Evolutionary conservation across 2,329 filamentous ascomycete species (phyloP), one percentile per base, ranked within the genome.

Genomic region (Sarocladium oryzae): DNA sequence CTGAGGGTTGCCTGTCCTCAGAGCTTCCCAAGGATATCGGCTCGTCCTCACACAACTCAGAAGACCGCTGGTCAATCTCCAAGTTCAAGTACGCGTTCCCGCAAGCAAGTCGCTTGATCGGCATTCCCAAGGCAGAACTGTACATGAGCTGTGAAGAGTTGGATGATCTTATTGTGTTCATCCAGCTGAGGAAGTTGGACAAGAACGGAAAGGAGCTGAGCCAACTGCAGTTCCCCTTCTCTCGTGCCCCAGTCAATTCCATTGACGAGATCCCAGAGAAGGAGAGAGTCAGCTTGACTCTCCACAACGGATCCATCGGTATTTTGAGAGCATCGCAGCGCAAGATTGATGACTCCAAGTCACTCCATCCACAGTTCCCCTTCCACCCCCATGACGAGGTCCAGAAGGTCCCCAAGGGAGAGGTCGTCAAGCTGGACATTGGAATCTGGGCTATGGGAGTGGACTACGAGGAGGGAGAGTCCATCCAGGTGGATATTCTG

Each of bases 381-480:
- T 62, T 59, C 51, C 59, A 74, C 48, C 63, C 71, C 0, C 70
- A 76, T 51, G 61, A 65, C 4, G 57, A 59, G 15, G 62, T 71
- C 38, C 63, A 72, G 38, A 71, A 72, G 56, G 61, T 75, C 1
- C 51, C 57, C 2, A 65, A 63, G 0, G 73, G 72, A 0, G 59
- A 67, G 6, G 58, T 75, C 18, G 70, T 74, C 3, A 67, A 66
- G 56, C 58, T 76, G 4, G 71, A 76, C 41, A 75, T 76, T 52
- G 71, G 70, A 0, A 70, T 76, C 11, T 76, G 71, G 72, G 65
- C 68, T 0, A 68, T 70, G 62, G 72, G 72, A 0, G 64, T 73
- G 0, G 68, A 73, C 24, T 76, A 69, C 56, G 69, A 74, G 2
- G 66, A 20, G 7, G 36, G 36, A 20, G 36, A 40, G 36, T 40